A percentile compares a stretch with the other conserved stretches of the same genome.
phyloP scores from a whole-genome alignment of 768 basidiomycete species.

The Rhizopogon vulgaris region DNA sequence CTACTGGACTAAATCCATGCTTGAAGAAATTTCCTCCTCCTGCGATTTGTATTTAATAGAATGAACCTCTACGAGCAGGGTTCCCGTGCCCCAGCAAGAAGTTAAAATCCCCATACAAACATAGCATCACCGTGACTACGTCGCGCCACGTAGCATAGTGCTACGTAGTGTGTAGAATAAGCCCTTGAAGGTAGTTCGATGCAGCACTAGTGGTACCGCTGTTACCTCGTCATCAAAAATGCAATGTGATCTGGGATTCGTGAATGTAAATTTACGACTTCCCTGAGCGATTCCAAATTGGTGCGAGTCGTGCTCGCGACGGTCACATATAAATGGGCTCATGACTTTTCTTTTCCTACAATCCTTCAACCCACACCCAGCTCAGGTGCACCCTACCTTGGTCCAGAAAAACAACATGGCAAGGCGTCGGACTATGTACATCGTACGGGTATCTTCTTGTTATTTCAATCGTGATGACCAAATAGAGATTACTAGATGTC shows the following conservation, averaged over 20 bases:
- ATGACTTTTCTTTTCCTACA: background rate
- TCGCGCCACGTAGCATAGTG: background rate
- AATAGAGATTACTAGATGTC: slow-evolving; percentile 3
- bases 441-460: slow-evolving; percentile 6
- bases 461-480: background rate
- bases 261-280: background rate
- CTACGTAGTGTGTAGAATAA: background rate
- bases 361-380: too few relatives aligned
- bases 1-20: too few relatives aligned
- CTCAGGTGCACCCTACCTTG: background rate
- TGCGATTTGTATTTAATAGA: too few relatives aligned
- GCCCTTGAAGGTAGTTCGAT: too few relatives aligned
- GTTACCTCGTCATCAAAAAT: background rate
- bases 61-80: too few relatives aligned
- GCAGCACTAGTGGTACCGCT: too few relatives aligned
- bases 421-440: slow-evolving; percentile 1
- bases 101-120: background rate
- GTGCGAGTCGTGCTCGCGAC: background rate
- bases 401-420: slow-evolving; percentile 7
- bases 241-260: background rate
- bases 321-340: background rate
- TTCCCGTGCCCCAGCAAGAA: too few relatives aligned
- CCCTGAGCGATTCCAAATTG: background rate
- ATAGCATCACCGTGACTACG: background rate
- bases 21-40: too few relatives aligned